These are phyloP conservation scores for Quercus rubra DNA, from an alignment of 306 rosid genomes.

Conservation along the genomic window DNA sequence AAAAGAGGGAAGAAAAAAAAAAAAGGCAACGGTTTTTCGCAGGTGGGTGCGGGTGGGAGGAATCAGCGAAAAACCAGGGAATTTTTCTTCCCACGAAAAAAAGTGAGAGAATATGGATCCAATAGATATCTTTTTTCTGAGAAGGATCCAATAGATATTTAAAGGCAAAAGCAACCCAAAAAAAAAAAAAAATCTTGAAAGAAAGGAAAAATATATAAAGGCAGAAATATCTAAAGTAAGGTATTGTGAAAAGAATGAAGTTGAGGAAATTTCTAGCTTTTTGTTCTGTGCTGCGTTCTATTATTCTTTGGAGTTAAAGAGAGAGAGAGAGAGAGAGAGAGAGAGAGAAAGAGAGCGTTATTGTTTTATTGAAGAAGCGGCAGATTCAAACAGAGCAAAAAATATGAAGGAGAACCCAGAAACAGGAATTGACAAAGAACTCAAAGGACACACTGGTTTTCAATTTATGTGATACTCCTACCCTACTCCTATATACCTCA, in stretches of 20 bases:
- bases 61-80: constrained; percentile 38
- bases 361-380: neutral
- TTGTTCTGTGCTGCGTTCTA: neutral
- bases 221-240: neutral
- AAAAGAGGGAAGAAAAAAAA: neutral
- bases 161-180: neutral
- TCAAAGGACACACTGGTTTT: too few species aligned
- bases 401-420: neutral
- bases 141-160: neutral
- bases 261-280: neutral
- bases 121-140: neutral
- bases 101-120: neutral
- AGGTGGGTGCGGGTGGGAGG: constrained; percentile 36
- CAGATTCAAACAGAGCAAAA: neutral
- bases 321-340: neutral
- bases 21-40: constrained; percentile 35
- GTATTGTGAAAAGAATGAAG: neutral
- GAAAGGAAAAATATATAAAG: neutral
- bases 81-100: constrained; percentile 23
- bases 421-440: neutral
- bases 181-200: neutral
- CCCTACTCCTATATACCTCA: too few species aligned
- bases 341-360: neutral
- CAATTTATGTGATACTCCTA: too few species aligned
- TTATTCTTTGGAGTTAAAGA: neutral